These are phyloP conservation scores for Cutaneotrichosporon sp. DNA, from an alignment of 1,284 basidiomycete species.

Conservation along the genomic window DNA sequence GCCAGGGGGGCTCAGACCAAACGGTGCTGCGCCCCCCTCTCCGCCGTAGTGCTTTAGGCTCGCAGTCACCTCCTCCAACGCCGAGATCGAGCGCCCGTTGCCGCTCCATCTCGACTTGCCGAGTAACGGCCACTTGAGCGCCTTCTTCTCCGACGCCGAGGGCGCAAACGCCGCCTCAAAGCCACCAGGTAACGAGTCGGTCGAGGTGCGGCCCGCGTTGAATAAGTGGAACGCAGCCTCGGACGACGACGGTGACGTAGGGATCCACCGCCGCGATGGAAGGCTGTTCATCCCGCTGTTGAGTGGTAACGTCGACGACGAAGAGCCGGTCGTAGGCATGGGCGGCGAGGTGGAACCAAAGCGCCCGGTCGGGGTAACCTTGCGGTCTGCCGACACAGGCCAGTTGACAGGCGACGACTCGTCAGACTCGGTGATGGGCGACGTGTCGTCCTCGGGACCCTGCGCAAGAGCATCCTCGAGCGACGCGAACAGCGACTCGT, in stretches of 20 bases:
- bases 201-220: slow-evolving; percentile 25
- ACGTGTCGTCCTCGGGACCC: background rate
- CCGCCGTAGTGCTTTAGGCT: slow-evolving; percentile 9
- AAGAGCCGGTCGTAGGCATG: background rate
- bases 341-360: slow-evolving; percentile 4
- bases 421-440: slow-evolving; percentile 30
- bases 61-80: slow-evolving; percentile 16
- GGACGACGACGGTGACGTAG: slow-evolving; percentile 28
- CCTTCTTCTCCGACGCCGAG: slow-evolving; percentile 42
- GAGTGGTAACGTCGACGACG: slow-evolving; percentile 6
- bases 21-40: background rate
- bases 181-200: slow-evolving; percentile 29
- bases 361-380: slow-evolving; percentile 4
- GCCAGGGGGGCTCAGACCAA: background rate
- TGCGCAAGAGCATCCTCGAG: slow-evolving; percentile 5
- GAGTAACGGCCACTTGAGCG: slow-evolving; percentile 42
- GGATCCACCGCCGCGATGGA: slow-evolving; percentile 39
- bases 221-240: slow-evolving; percentile 30
- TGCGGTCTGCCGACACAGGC: slow-evolving; percentile 5
- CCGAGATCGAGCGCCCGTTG: slow-evolving; percentile 11
- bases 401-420: slow-evolving; percentile 16
- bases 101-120: slow-evolving; percentile 25
- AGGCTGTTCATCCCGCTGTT: slow-evolving; percentile 13
- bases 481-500: slow-evolving; percentile 10
- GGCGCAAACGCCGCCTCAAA: slow-evolving; percentile 42